A percentile compares a stretch with the other conserved stretches of the same genome.
phyloP scores from a whole-genome alignment of 2,329 filamentous ascomycete species.

The Arthrocladium fulminans region DNA sequence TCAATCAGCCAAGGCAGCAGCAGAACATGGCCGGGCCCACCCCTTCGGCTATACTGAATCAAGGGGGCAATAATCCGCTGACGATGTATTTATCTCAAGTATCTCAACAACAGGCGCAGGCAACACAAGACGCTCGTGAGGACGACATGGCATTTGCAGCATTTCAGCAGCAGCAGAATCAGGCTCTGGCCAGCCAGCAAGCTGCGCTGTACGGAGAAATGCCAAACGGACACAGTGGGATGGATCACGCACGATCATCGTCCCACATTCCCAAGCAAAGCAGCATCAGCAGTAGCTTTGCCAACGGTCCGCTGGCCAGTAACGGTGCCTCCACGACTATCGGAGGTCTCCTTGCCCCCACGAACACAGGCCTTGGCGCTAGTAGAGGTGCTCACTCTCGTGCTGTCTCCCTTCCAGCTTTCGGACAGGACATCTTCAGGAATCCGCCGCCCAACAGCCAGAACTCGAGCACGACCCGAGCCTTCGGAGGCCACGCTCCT shows the following conservation, averaged over 20 bases:
- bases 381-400: slow-evolving; percentile 59
- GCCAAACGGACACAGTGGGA: slow-evolving; percentile 47
- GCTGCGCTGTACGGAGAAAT: slow-evolving; percentile 68
- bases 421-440: slow-evolving; percentile 51
- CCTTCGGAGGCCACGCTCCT: slow-evolving; percentile 25
- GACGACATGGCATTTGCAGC: slow-evolving; percentile 34
- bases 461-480: slow-evolving; percentile 13
- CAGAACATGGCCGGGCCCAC: slow-evolving; percentile 46
- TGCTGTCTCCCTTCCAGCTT: slow-evolving; percentile 77
- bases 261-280: slow-evolving; percentile 40
- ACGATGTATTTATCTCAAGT: slow-evolving; percentile 89
- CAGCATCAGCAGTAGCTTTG: slow-evolving; percentile 23
- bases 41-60: slow-evolving; percentile 68
- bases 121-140: slow-evolving; percentile 52
- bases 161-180: slow-evolving; percentile 54
- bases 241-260: slow-evolving; percentile 25
- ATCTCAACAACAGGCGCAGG: slow-evolving; percentile 47
- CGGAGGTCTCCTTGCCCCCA: slow-evolving; percentile 67
- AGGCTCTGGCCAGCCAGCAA: slow-evolving; percentile 63
- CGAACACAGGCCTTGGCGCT: slow-evolving; percentile 46
- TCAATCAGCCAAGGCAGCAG: slow-evolving; percentile 46
- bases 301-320: slow-evolving; percentile 31
- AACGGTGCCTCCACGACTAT: slow-evolving; percentile 58
- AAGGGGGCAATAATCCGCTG: slow-evolving; percentile 71
- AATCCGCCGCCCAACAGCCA: slow-evolving; percentile 28